phyloP scores from a whole-genome alignment of 441 rosid species.

The Biscutella laevigata region DNA sequence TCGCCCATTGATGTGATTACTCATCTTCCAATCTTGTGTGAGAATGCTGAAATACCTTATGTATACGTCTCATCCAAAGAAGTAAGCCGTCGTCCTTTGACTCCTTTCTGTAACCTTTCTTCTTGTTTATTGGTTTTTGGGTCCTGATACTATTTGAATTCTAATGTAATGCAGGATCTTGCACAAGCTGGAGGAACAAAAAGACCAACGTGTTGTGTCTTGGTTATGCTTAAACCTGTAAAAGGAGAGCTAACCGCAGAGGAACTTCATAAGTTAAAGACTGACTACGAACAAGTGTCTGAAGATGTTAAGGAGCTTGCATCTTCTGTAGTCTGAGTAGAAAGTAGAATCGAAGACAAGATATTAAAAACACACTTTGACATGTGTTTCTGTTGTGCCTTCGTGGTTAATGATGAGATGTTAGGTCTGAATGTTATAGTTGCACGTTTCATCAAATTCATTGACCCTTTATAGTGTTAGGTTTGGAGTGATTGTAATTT shows the following conservation, averaged over 20 bases:
- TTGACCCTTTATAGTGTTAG: neutral
- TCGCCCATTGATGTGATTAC: constrained; percentile 95
- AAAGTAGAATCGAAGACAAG: neutral
- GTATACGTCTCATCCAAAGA: constrained; percentile 85
- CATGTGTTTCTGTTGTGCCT: constrained; percentile 10
- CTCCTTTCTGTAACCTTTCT: no score
- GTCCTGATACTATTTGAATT: neutral
- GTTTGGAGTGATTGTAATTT: neutral
- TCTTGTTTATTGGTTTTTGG: neutral
- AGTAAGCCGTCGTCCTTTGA: constrained; percentile 32
- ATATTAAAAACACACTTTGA: neutral
- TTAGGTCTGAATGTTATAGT: neutral
- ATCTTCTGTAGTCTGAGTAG: constrained; percentile 40
- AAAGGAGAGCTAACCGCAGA: constrained; percentile 62
- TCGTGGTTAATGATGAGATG: neutral
- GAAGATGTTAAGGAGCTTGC: constrained; percentile 53
- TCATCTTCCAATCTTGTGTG: constrained; percentile 46
- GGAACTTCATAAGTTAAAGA: constrained; percentile 49
- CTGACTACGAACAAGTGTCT: constrained; percentile 47
- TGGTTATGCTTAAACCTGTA: constrained; percentile 56
- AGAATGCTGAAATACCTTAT: constrained; percentile 34
- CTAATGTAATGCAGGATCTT: constrained; percentile 44
- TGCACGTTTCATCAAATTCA: neutral
- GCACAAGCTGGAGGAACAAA: constrained; percentile 73
- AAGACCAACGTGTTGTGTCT: constrained; percentile 76